Evolutionary conservation across 2,329 filamentous ascomycete genomes (phyloP), one percentile per base, ranked within the genome.

Genomic region (Tolypocladium tundrense): DNA sequence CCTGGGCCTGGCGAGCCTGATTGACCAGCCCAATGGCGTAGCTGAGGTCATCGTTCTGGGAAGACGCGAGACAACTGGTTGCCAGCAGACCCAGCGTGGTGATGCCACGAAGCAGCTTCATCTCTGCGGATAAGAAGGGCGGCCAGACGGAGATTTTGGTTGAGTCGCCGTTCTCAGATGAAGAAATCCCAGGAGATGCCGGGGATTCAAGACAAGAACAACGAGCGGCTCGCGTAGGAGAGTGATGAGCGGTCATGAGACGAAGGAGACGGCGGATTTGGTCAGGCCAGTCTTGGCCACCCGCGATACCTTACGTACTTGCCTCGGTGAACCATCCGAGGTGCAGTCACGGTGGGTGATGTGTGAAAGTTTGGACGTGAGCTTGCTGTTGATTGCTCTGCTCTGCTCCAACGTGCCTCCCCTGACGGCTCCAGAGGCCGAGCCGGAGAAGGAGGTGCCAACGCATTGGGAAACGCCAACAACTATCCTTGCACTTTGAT

Each of bases 21-120:
- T 73, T 73, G 60, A 73, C 60, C 43, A 67, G 64, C 41, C 58
- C 58, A 53, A 72, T 58, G 37, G 69, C 68, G 16, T 60, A 45
- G 48, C 50, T 59, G 39, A 65, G 60, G 39, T 72, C 66, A 21
- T 68, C 60, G 19, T 60, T 62, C 57, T 61, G 61, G 24, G 58
- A 61, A 2, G 54, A 16, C 27, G 55, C n/a, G 51, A 55, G 53
- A 21, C 40, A 53, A 33, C 51, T 14, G 14, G 57, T 48, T 39
- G 59, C 42, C 27, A 67, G 33, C 31, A 65, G 21, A n/a, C 37
- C 59, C 16, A 39, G 48, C 21, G 27, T 5, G 19, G 58, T 16
- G 16, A 58, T 43, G 21, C 37, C 40, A 6, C 40, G 2, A 8
- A 60, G 43, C 45, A 43, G 54, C 53, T 57, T 63, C 57, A 59